Evolutionary conservation across 2,329 filamentous ascomycete species (phyloP).

Genomic region (Cadophora sp.): DNA sequence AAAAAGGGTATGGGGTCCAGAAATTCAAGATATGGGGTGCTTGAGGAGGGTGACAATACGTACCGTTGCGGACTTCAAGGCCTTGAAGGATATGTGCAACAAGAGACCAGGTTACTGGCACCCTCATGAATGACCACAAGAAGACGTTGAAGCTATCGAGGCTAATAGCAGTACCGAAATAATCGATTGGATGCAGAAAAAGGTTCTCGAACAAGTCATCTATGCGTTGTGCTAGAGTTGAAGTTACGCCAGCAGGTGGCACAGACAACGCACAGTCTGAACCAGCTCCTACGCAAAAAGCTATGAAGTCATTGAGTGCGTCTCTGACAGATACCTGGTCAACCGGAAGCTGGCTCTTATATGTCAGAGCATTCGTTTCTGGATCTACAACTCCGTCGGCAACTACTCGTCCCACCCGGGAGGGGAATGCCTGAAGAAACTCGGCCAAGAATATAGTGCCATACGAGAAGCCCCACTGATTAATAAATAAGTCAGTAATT

Average conservation of each 20-base stretch:
- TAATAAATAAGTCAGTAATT: neutral
- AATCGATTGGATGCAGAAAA: constrained; percentile 19
- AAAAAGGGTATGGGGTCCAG: neutral
- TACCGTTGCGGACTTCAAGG: constrained; percentile 20
- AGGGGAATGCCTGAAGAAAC: constrained; percentile 50
- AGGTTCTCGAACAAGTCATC: constrained; percentile 13
- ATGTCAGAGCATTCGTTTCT: constrained; percentile 48
- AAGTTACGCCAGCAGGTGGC: constrained; percentile 2
- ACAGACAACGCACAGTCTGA: constrained; percentile 15
- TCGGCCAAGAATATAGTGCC: constrained; percentile 50
- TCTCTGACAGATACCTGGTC: constrained; percentile 27
- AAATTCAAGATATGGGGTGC: neutral
- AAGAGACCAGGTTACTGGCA: constrained; percentile 15
- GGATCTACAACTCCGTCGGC: constrained; percentile 37
- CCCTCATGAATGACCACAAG: constrained; percentile 9
- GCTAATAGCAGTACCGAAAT: constrained; percentile 3
- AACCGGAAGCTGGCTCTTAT: constrained; percentile 26
- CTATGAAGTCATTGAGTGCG: constrained; percentile 26
- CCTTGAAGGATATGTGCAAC: constrained; percentile 8
- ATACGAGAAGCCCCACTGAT: constrained; percentile 57
- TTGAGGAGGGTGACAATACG: neutral
- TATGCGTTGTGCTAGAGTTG: constrained; percentile 7
- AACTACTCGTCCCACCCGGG: constrained; percentile 49
- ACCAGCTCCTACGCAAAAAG: constrained; percentile 25
- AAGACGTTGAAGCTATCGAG: constrained; percentile 15